Conservation (phyloP, 768 basidiomycete genomes). For the Rhizopogon salebrosus region DNA sequence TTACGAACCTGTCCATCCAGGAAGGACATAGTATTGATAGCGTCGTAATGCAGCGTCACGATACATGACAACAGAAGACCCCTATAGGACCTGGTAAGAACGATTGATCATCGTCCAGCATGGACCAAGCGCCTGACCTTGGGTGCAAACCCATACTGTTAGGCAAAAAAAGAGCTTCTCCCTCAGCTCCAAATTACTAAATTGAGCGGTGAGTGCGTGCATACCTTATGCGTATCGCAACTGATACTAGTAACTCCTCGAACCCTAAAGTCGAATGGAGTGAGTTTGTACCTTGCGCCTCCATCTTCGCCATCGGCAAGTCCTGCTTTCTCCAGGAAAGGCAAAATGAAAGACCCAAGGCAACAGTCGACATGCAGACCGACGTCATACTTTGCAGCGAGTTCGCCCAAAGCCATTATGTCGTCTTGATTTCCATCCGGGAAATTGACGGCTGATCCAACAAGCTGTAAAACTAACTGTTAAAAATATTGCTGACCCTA, state of each 20-base stretch:
- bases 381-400: slow-evolving; percentile 71
- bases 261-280: slow-evolving; percentile 87
- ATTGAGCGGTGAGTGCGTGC: slow-evolving; percentile 4
- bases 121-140: slow-evolving; percentile 51
- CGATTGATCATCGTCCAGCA: not conserved
- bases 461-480: slow-evolving; percentile 43
- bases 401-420: slow-evolving; percentile 67
- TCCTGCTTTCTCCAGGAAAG: slow-evolving; percentile 81
- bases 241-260: slow-evolving; percentile 91
- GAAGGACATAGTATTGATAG: slow-evolving; percentile 83
- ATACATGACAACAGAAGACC: slow-evolving; percentile 95
- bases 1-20: slow-evolving; percentile 66
- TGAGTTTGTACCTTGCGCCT: slow-evolving; percentile 40
- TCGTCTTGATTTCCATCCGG: slow-evolving; percentile 86
- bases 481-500: not conserved
- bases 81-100: slow-evolving; percentile 37
- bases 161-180: not conserved
- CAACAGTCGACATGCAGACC: slow-evolving; percentile 96
- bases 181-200: not conserved
- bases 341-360: slow-evolving; percentile 89
- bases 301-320: slow-evolving; percentile 55
- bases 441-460: slow-evolving; percentile 84
- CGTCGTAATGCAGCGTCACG: slow-evolving; percentile 66
- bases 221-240: slow-evolving; percentile 92
- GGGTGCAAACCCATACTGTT: slow-evolving; percentile 87